phyloP scores from a whole-genome alignment of 2,329 filamentous ascomycete genomes.

The Fusarium sp. region DNA sequence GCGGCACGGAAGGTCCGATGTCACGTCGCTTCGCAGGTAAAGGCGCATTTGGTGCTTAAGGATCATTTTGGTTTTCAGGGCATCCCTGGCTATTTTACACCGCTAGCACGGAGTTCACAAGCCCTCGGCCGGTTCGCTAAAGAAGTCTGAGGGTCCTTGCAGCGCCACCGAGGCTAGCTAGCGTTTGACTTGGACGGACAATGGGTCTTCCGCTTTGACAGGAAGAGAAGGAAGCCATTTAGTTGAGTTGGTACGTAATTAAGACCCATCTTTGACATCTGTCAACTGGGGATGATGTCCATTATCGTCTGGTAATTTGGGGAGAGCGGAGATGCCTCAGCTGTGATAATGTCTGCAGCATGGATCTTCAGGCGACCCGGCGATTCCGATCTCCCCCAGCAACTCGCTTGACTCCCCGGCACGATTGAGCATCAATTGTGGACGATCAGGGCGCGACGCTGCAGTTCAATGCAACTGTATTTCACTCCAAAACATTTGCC shows the following conservation, averaged over 20 bases:
- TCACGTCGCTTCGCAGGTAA: slow-evolving; percentile 15
- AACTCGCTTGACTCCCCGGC: slow-evolving; percentile 7
- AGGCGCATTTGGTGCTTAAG: not conserved
- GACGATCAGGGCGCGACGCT: not conserved
- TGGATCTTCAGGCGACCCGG: slow-evolving; percentile 8
- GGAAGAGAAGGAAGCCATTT: not conserved
- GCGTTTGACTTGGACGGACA: not conserved
- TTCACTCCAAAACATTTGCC: not conserved
- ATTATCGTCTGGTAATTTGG: not conserved
- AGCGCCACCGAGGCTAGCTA: not conserved
- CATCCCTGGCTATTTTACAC: slow-evolving; percentile 6
- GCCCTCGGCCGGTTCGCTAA: not conserved
- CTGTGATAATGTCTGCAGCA: slow-evolving; percentile 16
- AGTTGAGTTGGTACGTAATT: slow-evolving; percentile 8
- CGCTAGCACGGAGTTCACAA: not conserved
- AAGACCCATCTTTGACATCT: not conserved
- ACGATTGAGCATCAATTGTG: slow-evolving; percentile 18
- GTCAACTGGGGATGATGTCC: not conserved
- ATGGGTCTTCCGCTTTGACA: not conserved
- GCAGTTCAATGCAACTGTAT: not conserved
- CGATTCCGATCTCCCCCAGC: not conserved
- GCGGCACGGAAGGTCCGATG: slow-evolving; percentile 23
- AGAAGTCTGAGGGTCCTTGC: not conserved
- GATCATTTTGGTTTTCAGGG: not conserved
- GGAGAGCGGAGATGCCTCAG: not conserved